These are phyloP conservation scores for Aspergillus nanangensis DNA, from an alignment of 495 filamentous ascomycete genomes.

Conservation along the genomic window DNA sequence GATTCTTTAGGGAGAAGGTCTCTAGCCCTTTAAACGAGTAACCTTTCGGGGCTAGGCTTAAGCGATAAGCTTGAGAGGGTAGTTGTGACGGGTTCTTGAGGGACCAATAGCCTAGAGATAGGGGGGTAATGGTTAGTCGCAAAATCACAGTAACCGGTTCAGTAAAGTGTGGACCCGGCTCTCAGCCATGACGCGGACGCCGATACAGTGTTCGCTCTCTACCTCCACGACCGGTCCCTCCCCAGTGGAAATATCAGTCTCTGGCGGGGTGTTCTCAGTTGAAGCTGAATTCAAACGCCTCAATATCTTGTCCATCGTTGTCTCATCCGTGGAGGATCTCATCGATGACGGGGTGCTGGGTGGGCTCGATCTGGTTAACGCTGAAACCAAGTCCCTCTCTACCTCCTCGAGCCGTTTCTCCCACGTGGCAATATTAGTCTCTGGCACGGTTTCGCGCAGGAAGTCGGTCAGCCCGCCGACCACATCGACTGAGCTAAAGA, in stretches of 20 bases:
- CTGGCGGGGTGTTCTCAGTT: no score
- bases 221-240: not conserved
- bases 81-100: no score
- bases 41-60: no score
- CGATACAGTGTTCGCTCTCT: not conserved
- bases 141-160: not conserved
- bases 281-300: no score
- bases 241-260: no score
- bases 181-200: not conserved
- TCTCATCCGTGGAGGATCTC: not conserved
- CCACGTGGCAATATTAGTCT: not conserved
- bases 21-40: no score
- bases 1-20: no score
- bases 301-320: not conserved
- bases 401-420: not conserved
- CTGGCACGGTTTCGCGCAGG: not conserved
- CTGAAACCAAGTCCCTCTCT: not conserved
- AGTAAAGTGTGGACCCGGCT: not conserved
- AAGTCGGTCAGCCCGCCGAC: constrained; percentile 8
- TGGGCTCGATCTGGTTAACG: not conserved
- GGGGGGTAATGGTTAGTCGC: no score
- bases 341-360: not conserved
- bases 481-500: constrained; percentile 7
- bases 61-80: no score
- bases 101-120: no score